Evolutionary conservation across 345 rosid species (phyloP).

Genomic region (Corymbia maculata): DNA sequence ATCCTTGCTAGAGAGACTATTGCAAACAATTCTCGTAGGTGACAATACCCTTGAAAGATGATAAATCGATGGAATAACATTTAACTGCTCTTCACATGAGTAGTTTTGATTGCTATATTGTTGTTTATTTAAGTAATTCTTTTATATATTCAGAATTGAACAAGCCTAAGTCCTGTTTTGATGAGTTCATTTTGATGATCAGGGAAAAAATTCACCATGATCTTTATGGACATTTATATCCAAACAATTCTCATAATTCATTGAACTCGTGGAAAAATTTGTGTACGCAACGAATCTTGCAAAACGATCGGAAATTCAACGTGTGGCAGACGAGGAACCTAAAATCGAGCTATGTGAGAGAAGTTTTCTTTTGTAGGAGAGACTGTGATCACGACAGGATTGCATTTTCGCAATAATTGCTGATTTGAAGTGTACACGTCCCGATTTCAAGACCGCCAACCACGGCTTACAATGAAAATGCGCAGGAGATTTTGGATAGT

Average conservation of each 20-base stretch:
- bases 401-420: not conserved
- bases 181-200: not conserved
- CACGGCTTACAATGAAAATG: not conserved
- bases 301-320: not conserved
- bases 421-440: not conserved
- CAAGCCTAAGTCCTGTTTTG: not conserved
- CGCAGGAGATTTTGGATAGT: not conserved
- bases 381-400: not conserved
- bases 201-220: not conserved
- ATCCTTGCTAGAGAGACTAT: too few relatives aligned
- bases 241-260: not conserved
- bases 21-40: too few relatives aligned
- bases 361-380: not conserved
- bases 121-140: not conserved
- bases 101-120: too few relatives aligned
- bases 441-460: not conserved
- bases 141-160: not conserved
- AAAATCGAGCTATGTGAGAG: not conserved
- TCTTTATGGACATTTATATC: not conserved
- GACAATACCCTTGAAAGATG: too few relatives aligned
- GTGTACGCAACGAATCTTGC: not conserved
- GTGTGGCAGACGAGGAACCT: not conserved
- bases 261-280: not conserved
- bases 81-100: too few relatives aligned
- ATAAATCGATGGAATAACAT: too few relatives aligned